Conservation (phyloP, 257 asterid species). For the Marsdenia floribunda region DNA sequence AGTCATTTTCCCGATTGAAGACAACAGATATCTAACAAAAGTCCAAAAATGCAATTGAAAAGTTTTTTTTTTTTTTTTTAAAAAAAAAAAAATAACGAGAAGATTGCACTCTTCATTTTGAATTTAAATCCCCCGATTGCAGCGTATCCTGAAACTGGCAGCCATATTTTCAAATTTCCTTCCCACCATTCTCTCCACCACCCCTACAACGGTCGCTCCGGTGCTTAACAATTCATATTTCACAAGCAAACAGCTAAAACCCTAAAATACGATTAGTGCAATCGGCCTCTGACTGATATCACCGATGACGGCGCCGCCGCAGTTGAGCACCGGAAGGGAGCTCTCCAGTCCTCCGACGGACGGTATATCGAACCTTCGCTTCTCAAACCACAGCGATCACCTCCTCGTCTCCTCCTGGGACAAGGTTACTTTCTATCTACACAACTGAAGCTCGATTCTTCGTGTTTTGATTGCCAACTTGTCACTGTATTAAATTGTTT, state of each 20-base stretch:
- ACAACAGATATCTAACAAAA: background rate
- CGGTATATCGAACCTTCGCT: constrained; percentile 75
- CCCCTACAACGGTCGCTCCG: background rate
- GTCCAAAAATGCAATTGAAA: background rate
- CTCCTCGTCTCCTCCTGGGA: constrained; percentile 93
- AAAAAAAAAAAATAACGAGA: background rate
- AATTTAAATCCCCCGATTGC: constrained; percentile 3
- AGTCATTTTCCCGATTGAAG: background rate
- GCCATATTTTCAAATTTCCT: background rate
- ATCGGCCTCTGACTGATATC: constrained; percentile 44
- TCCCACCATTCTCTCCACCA: background rate
- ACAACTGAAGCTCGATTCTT: background rate
- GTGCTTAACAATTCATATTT: background rate
- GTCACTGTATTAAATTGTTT: background rate
- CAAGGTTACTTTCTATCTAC: constrained; percentile 42
- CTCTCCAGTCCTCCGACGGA: constrained; percentile 59
- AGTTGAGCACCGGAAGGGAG: constrained; percentile 46
- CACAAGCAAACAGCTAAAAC: constrained; percentile 1
- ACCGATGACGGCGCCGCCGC: constrained; percentile 58
- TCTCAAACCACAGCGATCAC: constrained; percentile 78
- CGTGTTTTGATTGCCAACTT: background rate
- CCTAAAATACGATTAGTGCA: constrained; percentile 1
- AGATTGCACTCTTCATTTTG: background rate
- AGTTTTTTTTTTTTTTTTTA: no score
- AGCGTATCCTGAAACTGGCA: background rate